These are phyloP conservation scores for Sphaerulina vaccinii DNA, from an alignment of 2,329 filamentous ascomycete genomes.

Conservation along the genomic window DNA sequence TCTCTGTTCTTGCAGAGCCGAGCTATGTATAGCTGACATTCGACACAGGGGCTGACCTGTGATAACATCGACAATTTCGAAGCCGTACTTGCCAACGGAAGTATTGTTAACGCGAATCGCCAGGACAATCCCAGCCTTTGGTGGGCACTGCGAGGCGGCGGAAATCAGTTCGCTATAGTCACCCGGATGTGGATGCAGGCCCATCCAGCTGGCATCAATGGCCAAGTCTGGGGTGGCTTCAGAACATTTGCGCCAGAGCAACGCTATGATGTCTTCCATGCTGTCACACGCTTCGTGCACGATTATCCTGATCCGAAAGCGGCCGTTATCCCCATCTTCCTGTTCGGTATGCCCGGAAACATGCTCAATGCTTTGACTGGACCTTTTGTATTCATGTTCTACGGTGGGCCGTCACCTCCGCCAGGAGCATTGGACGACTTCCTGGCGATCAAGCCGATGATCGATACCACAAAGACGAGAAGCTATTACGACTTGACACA, in stretches of 20 bases:
- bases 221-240: slow-evolving; percentile 21
- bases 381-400: slow-evolving; percentile 20
- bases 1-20: background rate
- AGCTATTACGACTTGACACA: slow-evolving; percentile 14
- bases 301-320: slow-evolving; percentile 19
- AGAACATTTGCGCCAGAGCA: slow-evolving; percentile 16
- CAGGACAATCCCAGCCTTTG: slow-evolving; percentile 50
- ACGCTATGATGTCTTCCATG: slow-evolving; percentile 13
- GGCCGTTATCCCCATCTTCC: slow-evolving; percentile 16
- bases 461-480: slow-evolving; percentile 13
- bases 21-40: background rate
- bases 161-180: slow-evolving; percentile 45
- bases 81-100: slow-evolving; percentile 55
- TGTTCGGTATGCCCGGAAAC: slow-evolving; percentile 16
- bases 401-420: slow-evolving; percentile 17
- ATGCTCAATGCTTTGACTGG: slow-evolving; percentile 17
- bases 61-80: slow-evolving; percentile 20
- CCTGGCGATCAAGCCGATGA: slow-evolving; percentile 5
- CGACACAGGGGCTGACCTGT: slow-evolving; percentile 11
- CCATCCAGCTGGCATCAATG: slow-evolving; percentile 17
- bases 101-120: slow-evolving; percentile 47
- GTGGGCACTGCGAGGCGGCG: slow-evolving; percentile 52
- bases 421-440: slow-evolving; percentile 15
- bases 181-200: slow-evolving; percentile 18
- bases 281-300: slow-evolving; percentile 8